These are phyloP conservation scores for Aspergillus neotritici DNA, from an alignment of 2,329 filamentous ascomycete genomes.

Conservation along the genomic window DNA sequence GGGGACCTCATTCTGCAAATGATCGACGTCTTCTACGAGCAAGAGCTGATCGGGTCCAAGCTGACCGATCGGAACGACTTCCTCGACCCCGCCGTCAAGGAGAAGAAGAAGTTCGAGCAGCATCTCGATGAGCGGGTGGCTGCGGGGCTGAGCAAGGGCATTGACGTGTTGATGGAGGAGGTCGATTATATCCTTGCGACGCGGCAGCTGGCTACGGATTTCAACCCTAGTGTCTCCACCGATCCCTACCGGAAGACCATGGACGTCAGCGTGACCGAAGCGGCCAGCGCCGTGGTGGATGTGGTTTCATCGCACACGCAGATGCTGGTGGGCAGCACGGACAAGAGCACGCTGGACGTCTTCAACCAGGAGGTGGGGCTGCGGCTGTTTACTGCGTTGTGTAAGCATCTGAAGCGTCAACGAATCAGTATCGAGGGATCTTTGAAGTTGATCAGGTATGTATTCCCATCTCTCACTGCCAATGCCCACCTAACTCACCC, in stretches of 20 bases:
- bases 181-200: constrained; percentile 93
- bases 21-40: constrained; percentile 97
- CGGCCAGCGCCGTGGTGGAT: constrained; percentile 73
- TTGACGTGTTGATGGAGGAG: constrained; percentile 97
- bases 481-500: constrained; percentile 3
- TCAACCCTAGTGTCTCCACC: constrained; percentile 61
- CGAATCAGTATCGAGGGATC: constrained; percentile 84
- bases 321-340: constrained; percentile 90
- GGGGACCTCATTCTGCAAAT: constrained; percentile 97
- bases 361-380: constrained; percentile 97
- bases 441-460: constrained; percentile 73
- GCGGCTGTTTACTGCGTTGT: constrained; percentile 82
- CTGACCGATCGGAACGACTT: constrained; percentile 93
- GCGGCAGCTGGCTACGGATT: constrained; percentile 79
- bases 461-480: background rate
- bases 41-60: constrained; percentile 77
- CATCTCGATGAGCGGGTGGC: constrained; percentile 97
- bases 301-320: constrained; percentile 82
- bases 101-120: constrained; percentile 98
- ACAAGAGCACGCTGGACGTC: constrained; percentile 96
- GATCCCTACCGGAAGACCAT: constrained; percentile 30
- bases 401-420: constrained; percentile 96
- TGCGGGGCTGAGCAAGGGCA: constrained; percentile 92
- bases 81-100: constrained; percentile 80
- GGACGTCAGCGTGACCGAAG: constrained; percentile 63